These are phyloP conservation scores for Berkeleyomyces basicola DNA, from an alignment of 2,329 filamentous ascomycete genomes.

Conservation along the genomic window DNA sequence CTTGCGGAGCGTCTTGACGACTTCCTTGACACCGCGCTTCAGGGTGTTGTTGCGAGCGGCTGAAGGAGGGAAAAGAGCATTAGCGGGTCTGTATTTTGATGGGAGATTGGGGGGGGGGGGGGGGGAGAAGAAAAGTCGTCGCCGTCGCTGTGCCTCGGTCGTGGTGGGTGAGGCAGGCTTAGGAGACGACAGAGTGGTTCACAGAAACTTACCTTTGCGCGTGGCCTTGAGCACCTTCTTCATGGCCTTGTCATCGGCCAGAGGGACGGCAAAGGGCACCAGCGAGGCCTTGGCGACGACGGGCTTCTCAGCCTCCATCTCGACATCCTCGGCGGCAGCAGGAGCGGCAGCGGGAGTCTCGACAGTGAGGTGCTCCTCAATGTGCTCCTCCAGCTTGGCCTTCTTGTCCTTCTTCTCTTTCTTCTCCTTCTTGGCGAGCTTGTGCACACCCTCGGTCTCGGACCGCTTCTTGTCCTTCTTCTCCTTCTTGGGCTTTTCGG, in stretches of 20 bases:
- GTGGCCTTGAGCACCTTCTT: constrained; percentile 45
- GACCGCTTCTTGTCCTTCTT: constrained; percentile 42
- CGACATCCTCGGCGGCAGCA: constrained; percentile 25
- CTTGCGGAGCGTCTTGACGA: constrained; percentile 96
- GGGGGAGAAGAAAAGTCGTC: not conserved
- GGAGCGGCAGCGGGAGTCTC: constrained; percentile 24
- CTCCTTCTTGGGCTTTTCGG: constrained; percentile 32
- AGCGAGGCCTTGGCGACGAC: constrained; percentile 38
- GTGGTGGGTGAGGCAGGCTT: not conserved
- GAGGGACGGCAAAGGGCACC: constrained; percentile 68
- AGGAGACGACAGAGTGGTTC: too few species aligned
- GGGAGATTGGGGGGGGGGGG: not conserved
- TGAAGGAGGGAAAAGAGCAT: constrained; percentile 24
- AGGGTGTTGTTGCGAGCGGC: constrained; percentile 90
- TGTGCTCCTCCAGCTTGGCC: constrained; percentile 55
- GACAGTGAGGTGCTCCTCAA: constrained; percentile 45
- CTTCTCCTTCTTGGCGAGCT: constrained; percentile 45
- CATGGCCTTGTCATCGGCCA: constrained; percentile 61
- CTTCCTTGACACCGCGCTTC: constrained; percentile 96
- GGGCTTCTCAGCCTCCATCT: constrained; percentile 20
- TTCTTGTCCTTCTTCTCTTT: constrained; percentile 44
- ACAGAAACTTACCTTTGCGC: constrained; percentile 32
- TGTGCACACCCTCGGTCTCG: constrained; percentile 40
- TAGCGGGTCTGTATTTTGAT: constrained; percentile 11
- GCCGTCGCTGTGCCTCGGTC: not conserved